Evolutionary conservation across 1,284 basidiomycete species (phyloP).

Genomic region (Heterobasidion parviporum): DNA sequence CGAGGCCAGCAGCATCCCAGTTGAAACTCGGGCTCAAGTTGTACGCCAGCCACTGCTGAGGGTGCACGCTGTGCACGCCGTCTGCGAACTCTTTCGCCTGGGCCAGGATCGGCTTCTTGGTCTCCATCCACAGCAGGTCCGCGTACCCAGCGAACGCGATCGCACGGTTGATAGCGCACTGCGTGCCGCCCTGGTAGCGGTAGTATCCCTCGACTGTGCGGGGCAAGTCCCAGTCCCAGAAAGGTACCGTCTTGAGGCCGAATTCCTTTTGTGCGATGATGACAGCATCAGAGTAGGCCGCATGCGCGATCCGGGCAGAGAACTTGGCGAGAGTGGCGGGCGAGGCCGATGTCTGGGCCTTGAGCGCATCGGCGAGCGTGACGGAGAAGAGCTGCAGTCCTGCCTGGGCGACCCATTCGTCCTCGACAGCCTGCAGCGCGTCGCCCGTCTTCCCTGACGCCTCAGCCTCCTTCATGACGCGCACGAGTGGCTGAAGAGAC

Average conservation of each 20-base stretch:
- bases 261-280: constrained; percentile 75
- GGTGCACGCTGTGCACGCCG: constrained; percentile 76
- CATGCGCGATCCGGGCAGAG: constrained; percentile 49
- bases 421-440: constrained; percentile 81
- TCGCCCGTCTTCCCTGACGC: constrained; percentile 71
- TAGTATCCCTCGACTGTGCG: constrained; percentile 95
- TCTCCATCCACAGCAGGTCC: constrained; percentile 97
- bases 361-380: constrained; percentile 67
- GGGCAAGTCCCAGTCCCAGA: constrained; percentile 94
- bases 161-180: constrained; percentile 89
- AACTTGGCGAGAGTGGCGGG: constrained; percentile 47
- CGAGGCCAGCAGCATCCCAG: constrained; percentile 87
- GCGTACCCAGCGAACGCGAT: constrained; percentile 92
- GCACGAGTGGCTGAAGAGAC: constrained; percentile 55
- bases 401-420: constrained; percentile 76
- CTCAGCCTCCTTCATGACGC: constrained; percentile 83
- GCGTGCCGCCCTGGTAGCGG: constrained; percentile 94
- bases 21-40: constrained; percentile 93
- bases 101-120: constrained; percentile 89
- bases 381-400: constrained; percentile 76
- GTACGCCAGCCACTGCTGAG: constrained; percentile 91
- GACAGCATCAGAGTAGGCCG: constrained; percentile 66
- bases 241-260: constrained; percentile 64
- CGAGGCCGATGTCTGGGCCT: constrained; percentile 50
- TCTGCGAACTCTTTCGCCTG: constrained; percentile 92